A percentile compares a stretch with the other conserved stretches of the same genome.
Evolutionary conservation across 2,329 filamentous ascomycete genomes (phyloP).

Genomic region (Magnaporthiopsis rhizophila): DNA sequence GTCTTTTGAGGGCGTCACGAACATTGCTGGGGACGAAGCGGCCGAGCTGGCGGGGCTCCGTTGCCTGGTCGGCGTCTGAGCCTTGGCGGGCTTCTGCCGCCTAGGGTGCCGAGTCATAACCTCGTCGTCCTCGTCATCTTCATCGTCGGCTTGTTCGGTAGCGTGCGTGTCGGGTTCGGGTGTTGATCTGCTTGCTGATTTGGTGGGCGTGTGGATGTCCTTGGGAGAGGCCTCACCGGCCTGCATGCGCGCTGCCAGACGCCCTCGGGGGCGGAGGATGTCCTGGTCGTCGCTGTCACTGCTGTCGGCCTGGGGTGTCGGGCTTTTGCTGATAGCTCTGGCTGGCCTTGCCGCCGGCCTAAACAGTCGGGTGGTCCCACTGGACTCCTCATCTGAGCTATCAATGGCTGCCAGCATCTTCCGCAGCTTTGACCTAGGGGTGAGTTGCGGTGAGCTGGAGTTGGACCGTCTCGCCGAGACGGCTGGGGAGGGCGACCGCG

Average conservation of each 20-base stretch:
- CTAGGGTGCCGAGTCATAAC: constrained; percentile 17
- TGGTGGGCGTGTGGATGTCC: constrained; percentile 20
- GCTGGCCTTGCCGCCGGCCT: constrained; percentile 6
- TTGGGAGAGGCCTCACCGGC: constrained; percentile 19
- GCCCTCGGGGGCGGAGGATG: constrained; percentile 49
- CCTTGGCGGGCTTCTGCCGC: constrained; percentile 18
- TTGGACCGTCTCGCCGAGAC: neutral
- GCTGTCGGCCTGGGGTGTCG: constrained; percentile 10
- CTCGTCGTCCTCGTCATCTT: constrained; percentile 21
- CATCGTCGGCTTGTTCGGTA: constrained; percentile 14
- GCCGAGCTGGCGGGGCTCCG: neutral
- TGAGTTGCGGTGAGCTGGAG: constrained; percentile 26
- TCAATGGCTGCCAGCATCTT: constrained; percentile 28
- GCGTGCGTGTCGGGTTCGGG: constrained; percentile 7
- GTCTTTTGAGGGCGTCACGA: constrained; percentile 42
- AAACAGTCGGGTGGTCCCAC: neutral
- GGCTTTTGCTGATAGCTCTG: constrained; percentile 10
- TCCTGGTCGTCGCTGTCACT: constrained; percentile 40
- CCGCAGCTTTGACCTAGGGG: constrained; percentile 47
- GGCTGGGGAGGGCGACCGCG: constrained; percentile 15
- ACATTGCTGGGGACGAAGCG: constrained; percentile 42
- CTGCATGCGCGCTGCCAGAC: constrained; percentile 57
- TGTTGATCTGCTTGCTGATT: constrained; percentile 17
- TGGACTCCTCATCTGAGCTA: constrained; percentile 22
- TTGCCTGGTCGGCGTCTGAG: constrained; percentile 19